phyloP scores from a whole-genome alignment of 1,284 basidiomycete genomes.

The Paramarasmius palmivorus region DNA sequence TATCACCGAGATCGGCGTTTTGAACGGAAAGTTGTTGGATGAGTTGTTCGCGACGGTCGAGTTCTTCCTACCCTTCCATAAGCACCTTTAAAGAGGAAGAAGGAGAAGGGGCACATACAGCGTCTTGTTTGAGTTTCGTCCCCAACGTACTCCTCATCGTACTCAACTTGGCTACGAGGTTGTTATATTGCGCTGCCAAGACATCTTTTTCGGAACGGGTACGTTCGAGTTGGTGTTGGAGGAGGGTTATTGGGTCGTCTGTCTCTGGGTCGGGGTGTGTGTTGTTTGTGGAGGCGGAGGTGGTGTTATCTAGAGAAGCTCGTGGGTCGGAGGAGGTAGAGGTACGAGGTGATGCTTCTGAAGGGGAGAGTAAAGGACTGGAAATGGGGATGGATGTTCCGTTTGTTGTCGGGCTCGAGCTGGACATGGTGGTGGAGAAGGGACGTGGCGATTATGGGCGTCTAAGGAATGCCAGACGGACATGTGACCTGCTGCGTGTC shows the following conservation, averaged over 20 bases:
- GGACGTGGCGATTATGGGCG: conserved; percentile 7
- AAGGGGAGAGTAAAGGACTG: too few relatives aligned
- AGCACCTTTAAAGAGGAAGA: conserved; percentile 15
- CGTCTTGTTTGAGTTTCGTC: conserved; percentile 94
- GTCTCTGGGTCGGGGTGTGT: too few relatives aligned
- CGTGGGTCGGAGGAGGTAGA: conserved; percentile 1
- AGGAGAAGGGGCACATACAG: conserved; percentile 59
- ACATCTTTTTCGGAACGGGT: conserved; percentile 83
- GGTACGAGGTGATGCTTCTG: not conserved
- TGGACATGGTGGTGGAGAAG: not conserved
- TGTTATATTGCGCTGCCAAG: conserved; percentile 83
- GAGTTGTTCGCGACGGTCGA: conserved; percentile 85
- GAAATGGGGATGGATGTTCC: too few relatives aligned
- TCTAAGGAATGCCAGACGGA: too few relatives aligned
- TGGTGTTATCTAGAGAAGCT: conserved; percentile 32
- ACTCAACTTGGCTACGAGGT: conserved; percentile 85
- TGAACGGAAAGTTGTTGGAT: conserved; percentile 76
- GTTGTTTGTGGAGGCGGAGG: too few relatives aligned
- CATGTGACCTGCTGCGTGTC: too few relatives aligned
- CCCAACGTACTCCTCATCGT: conserved; percentile 93
- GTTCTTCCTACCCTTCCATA: conserved; percentile 77
- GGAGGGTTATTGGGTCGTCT: conserved; percentile 48
- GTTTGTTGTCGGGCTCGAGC: not conserved
- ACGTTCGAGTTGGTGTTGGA: conserved; percentile 59
- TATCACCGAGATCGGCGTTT: conserved; percentile 70